Base-by-base conservation (phyloP, 108 stramenopile species). In the Cyclostephanos invisitatus region DNA sequence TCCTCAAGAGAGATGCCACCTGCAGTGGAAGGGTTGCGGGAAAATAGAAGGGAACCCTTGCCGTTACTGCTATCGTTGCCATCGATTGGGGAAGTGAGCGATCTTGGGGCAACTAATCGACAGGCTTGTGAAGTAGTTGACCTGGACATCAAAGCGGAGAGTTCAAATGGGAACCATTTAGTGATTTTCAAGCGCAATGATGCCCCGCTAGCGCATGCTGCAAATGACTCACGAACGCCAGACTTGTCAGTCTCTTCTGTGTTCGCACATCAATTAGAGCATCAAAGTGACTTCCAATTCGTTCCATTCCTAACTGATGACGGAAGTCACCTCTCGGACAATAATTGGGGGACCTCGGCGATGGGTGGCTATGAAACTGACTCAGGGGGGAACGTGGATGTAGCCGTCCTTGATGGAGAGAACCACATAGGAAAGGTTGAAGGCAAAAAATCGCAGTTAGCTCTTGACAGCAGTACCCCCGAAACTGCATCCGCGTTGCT, bases 31-130 rank as follows among this genome's bases (percentile, higher is more conserved):
- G 44, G 44, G 17, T 46, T 14, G 12, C 15, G 15, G 1, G 56
- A 57, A 29, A 57, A 25, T 54, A 59, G 17, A n/a, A 61, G 44
- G 60, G 32, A 40, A 40, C 60, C 60, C 0, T 4, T 24, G 25
- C 53, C 22, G 12, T 46, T 46, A 14, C 44, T 46, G 53, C 53
- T 24, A 54, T 25, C 25, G 25, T 20, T 54, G 53, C 53, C 53
- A 54, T 25, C 53, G 25, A 3, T 27, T 10, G 53, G 25, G 53
- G 20, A 54, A 24, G 9, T 12, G 22, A 24, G 22, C 22, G 12
- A 2, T 54, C 1, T 24, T 11, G 53, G 22, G 3, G 22, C 9
- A 27, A 54, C 25, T 25, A 54, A 27, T 54, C 53, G 14, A 54
- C 8, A 27, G 2, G 1, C 25, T 12, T 25, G 20, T 7, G 53